These are phyloP conservation scores for Coriaria nepalensis DNA, from an alignment of 306 rosid species.

Conservation along the genomic window DNA sequence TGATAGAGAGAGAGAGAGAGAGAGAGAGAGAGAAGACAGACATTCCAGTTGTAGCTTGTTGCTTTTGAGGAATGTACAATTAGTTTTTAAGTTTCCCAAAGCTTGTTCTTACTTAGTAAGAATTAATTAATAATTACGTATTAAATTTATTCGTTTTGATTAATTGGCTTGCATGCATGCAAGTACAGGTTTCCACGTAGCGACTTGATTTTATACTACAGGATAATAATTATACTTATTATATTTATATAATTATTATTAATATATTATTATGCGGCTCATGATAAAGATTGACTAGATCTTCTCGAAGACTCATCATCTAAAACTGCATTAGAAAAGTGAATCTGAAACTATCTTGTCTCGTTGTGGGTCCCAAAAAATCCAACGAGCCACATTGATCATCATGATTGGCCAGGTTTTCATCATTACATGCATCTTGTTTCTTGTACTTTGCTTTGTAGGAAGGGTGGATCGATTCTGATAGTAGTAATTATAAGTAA, in stretches of 20 bases:
- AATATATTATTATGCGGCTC: slow-evolving; percentile 19
- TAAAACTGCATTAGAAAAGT: slow-evolving; percentile 40
- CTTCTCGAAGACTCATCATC: not conserved
- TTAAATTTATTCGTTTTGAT: no score
- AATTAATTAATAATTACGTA: slow-evolving; percentile 7
- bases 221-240: slow-evolving; percentile 13
- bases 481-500: slow-evolving; percentile 22
- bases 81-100: slow-evolving; percentile 28
- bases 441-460: slow-evolving; percentile 11
- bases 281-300: slow-evolving; percentile 12
- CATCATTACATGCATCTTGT: slow-evolving; percentile 7
- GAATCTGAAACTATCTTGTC: slow-evolving; percentile 10
- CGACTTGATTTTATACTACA: slow-evolving; percentile 24
- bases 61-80: slow-evolving; percentile 76
- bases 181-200: slow-evolving; percentile 62
- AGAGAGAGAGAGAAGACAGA: slow-evolving; percentile 32
- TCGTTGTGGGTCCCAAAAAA: slow-evolving; percentile 50
- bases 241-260: no score
- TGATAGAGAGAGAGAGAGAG: slow-evolving; percentile 16
- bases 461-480: no score
- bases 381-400: slow-evolving; percentile 65
- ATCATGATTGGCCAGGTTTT: slow-evolving; percentile 28
- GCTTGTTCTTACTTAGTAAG: slow-evolving; percentile 34
- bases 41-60: slow-evolving; percentile 92
- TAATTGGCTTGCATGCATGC: slow-evolving; percentile 63